Percentiles rank a stretch among this genome's conserved stretches.
Conservation (phyloP, 2,329 filamentous ascomycete species). For the Pyricularia sp. region DNA sequence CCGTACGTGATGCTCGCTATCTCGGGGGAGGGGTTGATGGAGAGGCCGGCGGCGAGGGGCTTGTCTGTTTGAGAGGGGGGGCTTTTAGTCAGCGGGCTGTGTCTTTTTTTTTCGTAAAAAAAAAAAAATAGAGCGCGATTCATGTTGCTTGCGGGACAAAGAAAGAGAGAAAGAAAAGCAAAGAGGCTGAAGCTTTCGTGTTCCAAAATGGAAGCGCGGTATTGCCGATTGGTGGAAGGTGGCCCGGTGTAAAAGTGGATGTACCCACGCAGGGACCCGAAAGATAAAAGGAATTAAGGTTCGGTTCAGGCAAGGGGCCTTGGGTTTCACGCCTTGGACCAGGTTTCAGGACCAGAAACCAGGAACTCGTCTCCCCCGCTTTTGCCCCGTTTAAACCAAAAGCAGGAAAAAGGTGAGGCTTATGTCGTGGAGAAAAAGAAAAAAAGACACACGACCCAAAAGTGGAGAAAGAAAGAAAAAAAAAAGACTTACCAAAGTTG, state of each 20-base stretch:
- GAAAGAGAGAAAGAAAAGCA: too few relatives aligned
- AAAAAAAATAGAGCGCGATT: too few relatives aligned
- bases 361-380: background rate
- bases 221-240: background rate
- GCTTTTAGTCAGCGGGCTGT: background rate
- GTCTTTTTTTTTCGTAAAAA: too few relatives aligned
- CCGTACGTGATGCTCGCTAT: slow-evolving; percentile 3
- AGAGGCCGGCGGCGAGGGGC: background rate
- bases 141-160: too few relatives aligned
- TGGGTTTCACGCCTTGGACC: background rate
- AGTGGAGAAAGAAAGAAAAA: background rate
- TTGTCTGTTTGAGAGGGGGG: background rate
- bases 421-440: background rate
- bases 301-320: background rate
- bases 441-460: background rate
- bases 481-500: slow-evolving; percentile 1
- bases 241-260: background rate
- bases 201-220: background rate
- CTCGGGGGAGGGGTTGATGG: background rate
- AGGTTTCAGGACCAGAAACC: background rate
- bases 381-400: background rate
- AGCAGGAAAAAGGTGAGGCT: background rate
- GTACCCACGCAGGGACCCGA: too few relatives aligned
- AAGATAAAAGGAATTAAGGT: background rate
- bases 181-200: too few relatives aligned